phyloP scores from a whole-genome alignment of 257 asterid genomes.

The Asclepias syriaca region DNA sequence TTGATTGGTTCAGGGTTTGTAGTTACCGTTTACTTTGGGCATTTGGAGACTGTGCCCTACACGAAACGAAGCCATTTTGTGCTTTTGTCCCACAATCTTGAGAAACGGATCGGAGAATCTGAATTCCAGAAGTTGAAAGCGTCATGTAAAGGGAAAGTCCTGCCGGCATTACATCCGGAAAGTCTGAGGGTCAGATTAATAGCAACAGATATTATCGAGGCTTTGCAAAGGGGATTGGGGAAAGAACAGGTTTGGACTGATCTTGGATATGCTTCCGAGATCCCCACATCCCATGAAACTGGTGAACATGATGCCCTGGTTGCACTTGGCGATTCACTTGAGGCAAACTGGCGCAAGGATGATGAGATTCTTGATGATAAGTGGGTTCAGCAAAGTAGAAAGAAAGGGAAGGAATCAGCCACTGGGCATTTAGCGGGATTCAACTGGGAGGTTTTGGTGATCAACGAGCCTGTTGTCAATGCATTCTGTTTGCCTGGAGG shows the following conservation, averaged over 20 bases:
- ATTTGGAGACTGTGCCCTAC: slow-evolving; percentile 76
- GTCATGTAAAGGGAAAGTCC: slow-evolving; percentile 56
- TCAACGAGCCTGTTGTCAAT: slow-evolving; percentile 63
- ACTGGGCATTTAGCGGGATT: slow-evolving; percentile 70
- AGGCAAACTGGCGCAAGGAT: slow-evolving; percentile 62
- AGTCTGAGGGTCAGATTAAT: slow-evolving; percentile 69
- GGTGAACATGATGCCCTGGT: slow-evolving; percentile 30
- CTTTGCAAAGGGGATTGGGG: slow-evolving; percentile 71
- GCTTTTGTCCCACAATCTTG: slow-evolving; percentile 52
- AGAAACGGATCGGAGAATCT: slow-evolving; percentile 56
- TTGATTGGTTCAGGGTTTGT: slow-evolving; percentile 64
- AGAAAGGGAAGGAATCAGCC: slow-evolving; percentile 42
- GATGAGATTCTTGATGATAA: slow-evolving; percentile 81
- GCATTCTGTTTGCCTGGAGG: slow-evolving; percentile 95
- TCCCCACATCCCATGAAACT: slow-evolving; percentile 18
- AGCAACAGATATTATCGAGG: slow-evolving; percentile 63
- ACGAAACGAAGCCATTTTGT: slow-evolving; percentile 87
- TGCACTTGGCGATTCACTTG: slow-evolving; percentile 32
- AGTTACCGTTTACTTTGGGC: slow-evolving; percentile 62
- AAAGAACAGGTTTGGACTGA: slow-evolving; percentile 83
- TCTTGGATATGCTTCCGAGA: slow-evolving; percentile 45
- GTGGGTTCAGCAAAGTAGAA: slow-evolving; percentile 82
- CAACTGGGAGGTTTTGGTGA: slow-evolving; percentile 89
- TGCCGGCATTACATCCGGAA: slow-evolving; percentile 89
- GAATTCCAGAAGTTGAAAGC: slow-evolving; percentile 48